These are phyloP conservation scores for Apodospora peruviana DNA, from an alignment of 495 filamentous ascomycete species.

Conservation along the genomic window DNA sequence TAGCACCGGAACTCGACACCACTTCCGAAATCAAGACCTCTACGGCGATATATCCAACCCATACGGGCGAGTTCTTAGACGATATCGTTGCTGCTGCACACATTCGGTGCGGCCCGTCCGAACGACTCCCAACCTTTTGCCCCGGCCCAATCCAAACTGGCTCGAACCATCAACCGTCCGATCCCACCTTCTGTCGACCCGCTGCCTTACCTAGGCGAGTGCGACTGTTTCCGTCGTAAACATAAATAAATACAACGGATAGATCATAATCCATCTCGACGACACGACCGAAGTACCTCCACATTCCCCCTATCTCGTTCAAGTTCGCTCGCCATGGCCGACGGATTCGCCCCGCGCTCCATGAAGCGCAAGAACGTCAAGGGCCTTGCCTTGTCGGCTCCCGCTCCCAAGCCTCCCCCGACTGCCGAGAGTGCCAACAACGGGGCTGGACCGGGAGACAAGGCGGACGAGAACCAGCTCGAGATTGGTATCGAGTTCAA, in stretches of 20 bases:
- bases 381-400: slow-evolving; percentile 75
- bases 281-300: too few species aligned
- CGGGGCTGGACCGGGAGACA: slow-evolving; percentile 57
- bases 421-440: slow-evolving; percentile 38
- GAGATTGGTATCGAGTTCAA: slow-evolving; percentile 98
- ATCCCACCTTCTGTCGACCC: too few species aligned
- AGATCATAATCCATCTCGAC: not conserved
- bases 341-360: slow-evolving; percentile 79
- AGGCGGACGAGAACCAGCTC: slow-evolving; percentile 62
- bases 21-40: not conserved
- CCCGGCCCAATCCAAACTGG: too few species aligned
- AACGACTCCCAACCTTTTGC: too few species aligned
- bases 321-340: slow-evolving; percentile 64
- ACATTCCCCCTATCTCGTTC: too few species aligned
- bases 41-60: too few species aligned
- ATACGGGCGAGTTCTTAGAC: too few species aligned
- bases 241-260: not conserved
- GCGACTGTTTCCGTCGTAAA: not conserved
- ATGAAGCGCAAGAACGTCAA: slow-evolving; percentile 98
- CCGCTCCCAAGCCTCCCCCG: slow-evolving; percentile 49
- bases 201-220: too few species aligned
- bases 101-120: too few species aligned
- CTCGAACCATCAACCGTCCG: too few species aligned
- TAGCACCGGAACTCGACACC: not conserved
- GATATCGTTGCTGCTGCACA: too few species aligned